phyloP scores from a whole-genome alignment of 371 early-diverging fungal genomes.

The Mortierella sp. region DNA sequence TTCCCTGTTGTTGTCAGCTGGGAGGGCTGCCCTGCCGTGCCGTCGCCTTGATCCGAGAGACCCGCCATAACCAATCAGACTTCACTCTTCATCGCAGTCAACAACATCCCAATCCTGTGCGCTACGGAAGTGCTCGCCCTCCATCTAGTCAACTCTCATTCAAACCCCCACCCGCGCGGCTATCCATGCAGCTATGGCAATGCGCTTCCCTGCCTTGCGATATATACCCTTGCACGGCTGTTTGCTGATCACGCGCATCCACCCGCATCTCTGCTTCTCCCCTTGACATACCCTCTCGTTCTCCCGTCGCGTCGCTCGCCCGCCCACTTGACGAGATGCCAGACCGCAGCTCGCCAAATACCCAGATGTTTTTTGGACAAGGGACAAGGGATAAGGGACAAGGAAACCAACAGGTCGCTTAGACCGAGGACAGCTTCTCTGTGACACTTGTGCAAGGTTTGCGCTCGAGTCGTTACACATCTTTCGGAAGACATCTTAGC shows the following conservation, averaged over 20 bases:
- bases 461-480: neutral
- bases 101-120: too few species aligned
- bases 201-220: neutral
- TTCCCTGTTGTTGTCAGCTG: too few species aligned
- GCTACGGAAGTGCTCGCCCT: too few species aligned
- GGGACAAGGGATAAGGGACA: too few species aligned
- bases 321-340: neutral
- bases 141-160: neutral
- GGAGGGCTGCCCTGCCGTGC: too few species aligned
- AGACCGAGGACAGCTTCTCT: neutral
- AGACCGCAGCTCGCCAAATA: neutral
- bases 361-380: too few species aligned
- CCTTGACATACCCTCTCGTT: neutral
- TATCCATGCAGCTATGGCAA: neutral
- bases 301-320: slow-evolving; percentile 4
- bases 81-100: too few species aligned
- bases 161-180: too few species aligned
- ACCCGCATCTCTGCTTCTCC: neutral
- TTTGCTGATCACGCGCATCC: neutral
- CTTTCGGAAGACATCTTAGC: neutral
- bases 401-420: neutral
- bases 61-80: too few species aligned
- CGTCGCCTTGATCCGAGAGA: too few species aligned
- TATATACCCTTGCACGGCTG: neutral
- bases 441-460: neutral